Percentiles rank a stretch among this genome's conserved stretches.
These are phyloP conservation scores for Ceratocystis colombiana DNA, from an alignment of 2,329 filamentous ascomycete genomes.

Conservation along the genomic window DNA sequence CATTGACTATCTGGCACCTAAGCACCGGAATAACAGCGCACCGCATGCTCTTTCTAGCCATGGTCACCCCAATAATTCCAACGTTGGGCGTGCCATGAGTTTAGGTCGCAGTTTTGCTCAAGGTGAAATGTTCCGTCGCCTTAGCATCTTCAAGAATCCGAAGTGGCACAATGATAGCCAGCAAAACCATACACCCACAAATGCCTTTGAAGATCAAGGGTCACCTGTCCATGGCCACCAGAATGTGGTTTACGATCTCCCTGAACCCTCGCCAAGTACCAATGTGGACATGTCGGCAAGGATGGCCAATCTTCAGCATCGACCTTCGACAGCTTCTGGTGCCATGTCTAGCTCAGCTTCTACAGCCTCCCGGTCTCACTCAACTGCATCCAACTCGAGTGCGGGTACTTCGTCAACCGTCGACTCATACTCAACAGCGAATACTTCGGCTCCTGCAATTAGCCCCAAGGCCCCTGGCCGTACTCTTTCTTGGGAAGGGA, in stretches of 20 bases:
- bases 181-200: not conserved
- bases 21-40: slow-evolving; percentile 29
- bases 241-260: not conserved
- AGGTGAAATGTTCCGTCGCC: slow-evolving; percentile 22
- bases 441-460: slow-evolving; percentile 17
- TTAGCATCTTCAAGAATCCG: slow-evolving; percentile 25
- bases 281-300: slow-evolving; percentile 1
- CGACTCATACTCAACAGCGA: slow-evolving; percentile 22
- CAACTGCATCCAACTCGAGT: slow-evolving; percentile 24
- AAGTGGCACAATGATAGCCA: slow-evolving; percentile 9
- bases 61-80: slow-evolving; percentile 14
- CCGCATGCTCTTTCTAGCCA: slow-evolving; percentile 19
- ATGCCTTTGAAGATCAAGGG: not conserved
- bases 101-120: slow-evolving; percentile 24
- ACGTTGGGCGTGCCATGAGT: slow-evolving; percentile 23
- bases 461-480: slow-evolving; percentile 7
- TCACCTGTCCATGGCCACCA: not conserved
- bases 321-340: slow-evolving; percentile 21
- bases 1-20: slow-evolving; percentile 45
- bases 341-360: slow-evolving; percentile 14
- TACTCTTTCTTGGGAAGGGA: slow-evolving; percentile 9
- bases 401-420: slow-evolving; percentile 13
- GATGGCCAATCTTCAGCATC: slow-evolving; percentile 4
- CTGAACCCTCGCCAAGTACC: slow-evolving; percentile 5
- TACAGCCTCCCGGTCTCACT: slow-evolving; percentile 23